Evolutionary conservation across 257 asterid species (phyloP), one percentile per base, ranked within the genome.

Genomic region (Solanum raphanifolium): DNA sequence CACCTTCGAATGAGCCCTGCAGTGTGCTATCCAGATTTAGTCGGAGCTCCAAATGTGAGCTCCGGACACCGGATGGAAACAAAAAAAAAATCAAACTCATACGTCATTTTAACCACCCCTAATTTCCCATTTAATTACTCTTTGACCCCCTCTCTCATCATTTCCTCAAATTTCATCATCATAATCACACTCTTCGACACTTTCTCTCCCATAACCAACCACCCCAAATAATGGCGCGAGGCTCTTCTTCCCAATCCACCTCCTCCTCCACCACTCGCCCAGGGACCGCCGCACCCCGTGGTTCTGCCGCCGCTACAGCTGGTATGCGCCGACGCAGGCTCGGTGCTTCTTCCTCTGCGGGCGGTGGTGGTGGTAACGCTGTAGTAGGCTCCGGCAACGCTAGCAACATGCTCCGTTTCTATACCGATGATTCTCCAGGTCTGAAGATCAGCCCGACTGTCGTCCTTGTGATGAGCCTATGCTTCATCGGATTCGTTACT

Each of bases 401-500:
- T 12, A 87, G 87, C 89, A 87, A 87, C 38, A 87, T 86, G 88
- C 84, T 86, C 11, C 65, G 84, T 46, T 87, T 87, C 82, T 87
- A 87, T 43, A 87, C 89, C 52, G 89, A 87, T 60, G 89, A 87
- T 84, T 84, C 88, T 9, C 84, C 88, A 5, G 88, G 88, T 25
- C 83, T 86, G n/a, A 86, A 86, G 72, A 43, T 86, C 60, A 72
- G 88, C 88, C 88, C 84, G 6, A 86, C 89, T 13, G 79, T 87
- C 23, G 89, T 87, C 83, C 89, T 87, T 12, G 76, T 87, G 66
- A 87, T 87, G 87, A 81, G 89, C 82, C 78, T 87, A 35, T 87
- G 89, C 68, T 87, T 87, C 87, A 87, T 87, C 36, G 89, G 89
- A 58, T 87, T 87, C 81, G 89, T 87, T 21, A 65, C 89, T n/a